Evolutionary conservation across 495 filamentous ascomycete genomes (phyloP).

Genomic region (Daldinia caldariorum): DNA sequence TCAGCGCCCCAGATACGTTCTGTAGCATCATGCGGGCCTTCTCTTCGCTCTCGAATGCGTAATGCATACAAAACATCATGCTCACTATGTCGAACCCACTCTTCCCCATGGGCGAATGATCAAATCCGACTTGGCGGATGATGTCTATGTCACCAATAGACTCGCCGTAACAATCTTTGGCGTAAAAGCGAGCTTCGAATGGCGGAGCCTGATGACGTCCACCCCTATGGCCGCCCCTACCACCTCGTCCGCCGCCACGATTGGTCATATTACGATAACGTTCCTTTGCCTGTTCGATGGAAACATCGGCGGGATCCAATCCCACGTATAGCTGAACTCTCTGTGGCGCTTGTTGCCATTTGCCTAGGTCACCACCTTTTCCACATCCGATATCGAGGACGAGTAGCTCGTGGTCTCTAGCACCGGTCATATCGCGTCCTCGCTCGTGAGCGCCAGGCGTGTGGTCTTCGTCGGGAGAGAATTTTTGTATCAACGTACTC

Average conservation of each 20-base stretch:
- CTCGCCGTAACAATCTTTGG: conserved; percentile 89
- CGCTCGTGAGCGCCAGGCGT: conserved; percentile 65
- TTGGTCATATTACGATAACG: conserved; percentile 77
- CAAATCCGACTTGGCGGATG: conserved; percentile 85
- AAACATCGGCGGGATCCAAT: conserved; percentile 89
- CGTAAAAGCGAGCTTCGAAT: conserved; percentile 85
- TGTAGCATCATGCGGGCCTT: conserved; percentile 91
- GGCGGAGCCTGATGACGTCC: conserved; percentile 62
- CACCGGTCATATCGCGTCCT: conserved; percentile 54
- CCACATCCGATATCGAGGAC: conserved; percentile 96
- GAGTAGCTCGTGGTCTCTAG: conserved; percentile 66
- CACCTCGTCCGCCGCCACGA: conserved; percentile 65
- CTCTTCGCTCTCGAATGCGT: conserved; percentile 91
- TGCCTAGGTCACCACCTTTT: conserved; percentile 93
- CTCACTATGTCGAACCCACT: conserved; percentile 95
- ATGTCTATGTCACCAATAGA: conserved; percentile 80
- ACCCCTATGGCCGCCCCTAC: conserved; percentile 55
- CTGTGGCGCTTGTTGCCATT: conserved; percentile 93
- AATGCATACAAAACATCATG: conserved; percentile 99
- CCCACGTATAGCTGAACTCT: conserved; percentile 89
- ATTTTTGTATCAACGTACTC: conserved; percentile 95
- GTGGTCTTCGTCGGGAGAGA: conserved; percentile 81
- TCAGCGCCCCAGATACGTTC: conserved; percentile 88
- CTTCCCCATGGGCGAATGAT: conserved; percentile 66
- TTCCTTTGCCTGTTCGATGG: conserved; percentile 86